phyloP scores from a whole-genome alignment of 352 stramenopile species.

The Phytophthora boehmeriae region DNA sequence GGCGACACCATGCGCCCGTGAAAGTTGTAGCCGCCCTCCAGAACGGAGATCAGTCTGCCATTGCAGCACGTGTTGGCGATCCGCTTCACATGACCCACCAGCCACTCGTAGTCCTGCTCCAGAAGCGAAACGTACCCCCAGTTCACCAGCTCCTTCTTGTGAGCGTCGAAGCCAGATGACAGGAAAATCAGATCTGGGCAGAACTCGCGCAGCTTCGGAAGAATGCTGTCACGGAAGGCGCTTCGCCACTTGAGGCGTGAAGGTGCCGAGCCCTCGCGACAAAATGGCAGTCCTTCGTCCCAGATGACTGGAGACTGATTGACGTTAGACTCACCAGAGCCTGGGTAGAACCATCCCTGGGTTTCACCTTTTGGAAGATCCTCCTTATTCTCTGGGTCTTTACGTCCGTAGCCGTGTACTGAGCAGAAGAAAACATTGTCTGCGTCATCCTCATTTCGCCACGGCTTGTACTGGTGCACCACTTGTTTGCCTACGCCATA shows the following conservation, averaged over 20 bases:
- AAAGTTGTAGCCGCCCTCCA: conserved; percentile 90
- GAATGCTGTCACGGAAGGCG: conserved; percentile 70
- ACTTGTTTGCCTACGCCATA: conserved; percentile 90
- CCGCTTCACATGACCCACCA: conserved; percentile 73
- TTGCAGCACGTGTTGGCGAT: conserved; percentile 76
- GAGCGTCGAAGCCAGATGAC: conserved; percentile 81
- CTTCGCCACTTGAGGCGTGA: conserved; percentile 78
- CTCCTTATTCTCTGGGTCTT: conserved; percentile 65
- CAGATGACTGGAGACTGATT: conserved; percentile 57
- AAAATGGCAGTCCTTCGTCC: conserved; percentile 70
- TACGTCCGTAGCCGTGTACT: conserved; percentile 78
- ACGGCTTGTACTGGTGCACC: conserved; percentile 94
- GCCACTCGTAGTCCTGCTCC: conserved; percentile 89
- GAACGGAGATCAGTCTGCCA: conserved; percentile 79
- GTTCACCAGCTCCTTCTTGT: conserved; percentile 83
- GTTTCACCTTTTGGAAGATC: conserved; percentile 27
- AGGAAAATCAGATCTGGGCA: conserved; percentile 83
- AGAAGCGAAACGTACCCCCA: conserved; percentile 78
- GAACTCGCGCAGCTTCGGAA: conserved; percentile 65
- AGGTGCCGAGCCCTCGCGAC: conserved; percentile 51
- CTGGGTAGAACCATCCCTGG: conserved; percentile 84
- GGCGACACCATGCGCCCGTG: conserved; percentile 82
- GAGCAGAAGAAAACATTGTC: conserved; percentile 97
- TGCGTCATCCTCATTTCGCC: conserved; percentile 94
- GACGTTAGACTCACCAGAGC: conserved; percentile 55